These are phyloP conservation scores for Penicillium longicatenatum DNA, from an alignment of 495 filamentous ascomycete species.

Conservation along the genomic window DNA sequence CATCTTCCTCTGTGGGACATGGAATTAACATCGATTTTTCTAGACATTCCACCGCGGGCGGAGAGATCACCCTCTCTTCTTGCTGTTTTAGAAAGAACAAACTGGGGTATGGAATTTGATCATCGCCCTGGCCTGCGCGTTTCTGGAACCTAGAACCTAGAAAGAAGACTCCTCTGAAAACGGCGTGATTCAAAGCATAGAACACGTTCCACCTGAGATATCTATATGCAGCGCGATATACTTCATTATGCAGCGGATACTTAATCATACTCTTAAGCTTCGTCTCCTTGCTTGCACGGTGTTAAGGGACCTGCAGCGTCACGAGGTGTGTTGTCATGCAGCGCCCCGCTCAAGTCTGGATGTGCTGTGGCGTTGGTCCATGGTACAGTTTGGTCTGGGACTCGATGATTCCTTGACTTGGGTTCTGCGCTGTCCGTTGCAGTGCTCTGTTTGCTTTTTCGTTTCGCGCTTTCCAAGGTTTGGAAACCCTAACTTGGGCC, in stretches of 20 bases:
- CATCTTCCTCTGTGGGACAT: neutral
- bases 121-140: neutral
- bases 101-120: constrained; percentile 11
- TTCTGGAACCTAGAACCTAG: neutral
- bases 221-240: neutral
- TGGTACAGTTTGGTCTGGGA: constrained; percentile 12
- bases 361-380: constrained; percentile 8
- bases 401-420: constrained; percentile 31
- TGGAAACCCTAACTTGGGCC: constrained; percentile 6
- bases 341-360: constrained; percentile 2
- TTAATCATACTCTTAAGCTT: constrained; percentile 6
- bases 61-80: constrained; percentile 10
- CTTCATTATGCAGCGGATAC: constrained; percentile 1
- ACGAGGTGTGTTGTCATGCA: constrained; percentile 21
- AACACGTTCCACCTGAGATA: neutral
- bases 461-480: neutral
- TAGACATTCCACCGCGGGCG: constrained; percentile 27
- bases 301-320: constrained; percentile 21
- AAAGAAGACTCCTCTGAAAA: constrained; percentile 1
- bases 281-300: constrained; percentile 1
- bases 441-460: neutral
- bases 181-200: neutral
- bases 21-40: neutral
- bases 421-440: too few species aligned
- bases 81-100: constrained; percentile 3